phyloP scores from a whole-genome alignment of 305 asterid species.

The Euphrasia arctica region DNA sequence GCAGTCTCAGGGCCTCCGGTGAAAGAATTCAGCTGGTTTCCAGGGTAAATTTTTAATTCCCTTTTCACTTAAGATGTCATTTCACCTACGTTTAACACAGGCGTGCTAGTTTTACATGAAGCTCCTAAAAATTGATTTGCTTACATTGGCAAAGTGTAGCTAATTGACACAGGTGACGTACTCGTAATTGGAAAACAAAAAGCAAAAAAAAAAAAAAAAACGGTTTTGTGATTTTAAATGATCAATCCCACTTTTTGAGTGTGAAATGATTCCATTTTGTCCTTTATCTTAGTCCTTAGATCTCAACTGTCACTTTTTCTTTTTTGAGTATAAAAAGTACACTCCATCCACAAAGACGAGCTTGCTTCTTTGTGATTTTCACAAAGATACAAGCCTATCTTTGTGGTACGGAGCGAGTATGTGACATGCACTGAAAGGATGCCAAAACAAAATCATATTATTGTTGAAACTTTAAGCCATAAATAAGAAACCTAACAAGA shows the following conservation, averaged over 20 bases:
- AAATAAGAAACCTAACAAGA: background rate
- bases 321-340: background rate
- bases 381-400: background rate
- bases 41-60: constrained; percentile 62
- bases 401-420: background rate
- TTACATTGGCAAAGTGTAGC: constrained; percentile 8
- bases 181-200: background rate
- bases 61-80: constrained; percentile 13
- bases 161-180: constrained; percentile 6
- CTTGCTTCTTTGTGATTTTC: background rate
- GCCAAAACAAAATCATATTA: background rate
- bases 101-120: constrained; percentile 18
- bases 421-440: background rate
- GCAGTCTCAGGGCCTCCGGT: constrained; percentile 68
- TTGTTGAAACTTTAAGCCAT: background rate
- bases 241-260: background rate
- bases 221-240: background rate
- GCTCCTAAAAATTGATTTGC: constrained; percentile 9
- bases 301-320: constrained; percentile 4
- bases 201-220: background rate
- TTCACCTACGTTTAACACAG: constrained; percentile 1
- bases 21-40: constrained; percentile 92
- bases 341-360: background rate
- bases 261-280: constrained; percentile 2
- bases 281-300: background rate